These are phyloP conservation scores for Lonicera japonica DNA, from an alignment of 129 eudicot genomes.

Conservation along the genomic window DNA sequence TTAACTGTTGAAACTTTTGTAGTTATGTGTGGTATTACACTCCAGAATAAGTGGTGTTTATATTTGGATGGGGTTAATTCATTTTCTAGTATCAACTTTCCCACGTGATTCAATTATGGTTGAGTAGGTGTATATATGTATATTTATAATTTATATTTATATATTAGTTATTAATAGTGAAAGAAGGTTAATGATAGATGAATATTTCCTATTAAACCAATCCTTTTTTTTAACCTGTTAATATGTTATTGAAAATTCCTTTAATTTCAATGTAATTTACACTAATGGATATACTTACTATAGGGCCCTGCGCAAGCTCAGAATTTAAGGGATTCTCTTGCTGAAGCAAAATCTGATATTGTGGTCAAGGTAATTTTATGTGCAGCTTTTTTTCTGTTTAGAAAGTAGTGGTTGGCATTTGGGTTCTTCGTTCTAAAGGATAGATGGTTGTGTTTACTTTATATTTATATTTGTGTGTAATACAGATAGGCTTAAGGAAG, in stretches of 20 bases:
- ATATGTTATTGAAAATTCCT: neutral
- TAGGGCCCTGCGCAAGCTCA: conserved; percentile 99
- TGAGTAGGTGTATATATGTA: too few species aligned
- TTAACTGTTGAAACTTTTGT: too few species aligned
- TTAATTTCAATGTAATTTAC: neutral
- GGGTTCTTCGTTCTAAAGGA: neutral
- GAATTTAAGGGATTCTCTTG: conserved; percentile 81
- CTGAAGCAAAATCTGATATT: conserved; percentile 80
- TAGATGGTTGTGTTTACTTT: neutral
- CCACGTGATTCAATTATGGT: too few species aligned
- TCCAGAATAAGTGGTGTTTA: too few species aligned
- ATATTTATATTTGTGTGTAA: conserved; percentile 1
- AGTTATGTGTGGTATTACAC: too few species aligned
- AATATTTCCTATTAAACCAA: neutral
- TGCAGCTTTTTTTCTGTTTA: neutral
- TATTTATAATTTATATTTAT: too few species aligned
- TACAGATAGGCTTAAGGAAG: conserved; percentile 88
- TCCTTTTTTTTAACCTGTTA: too few species aligned
- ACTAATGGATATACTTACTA: neutral
- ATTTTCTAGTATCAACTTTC: too few species aligned
- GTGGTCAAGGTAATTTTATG: conserved; percentile 61
- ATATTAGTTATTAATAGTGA: neutral
- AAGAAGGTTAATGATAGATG: too few species aligned
- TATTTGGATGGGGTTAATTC: too few species aligned
- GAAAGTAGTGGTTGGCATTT: neutral